phyloP scores from a whole-genome alignment of 2,329 filamentous ascomycete genomes.

The Trichoderma oligosporum region DNA sequence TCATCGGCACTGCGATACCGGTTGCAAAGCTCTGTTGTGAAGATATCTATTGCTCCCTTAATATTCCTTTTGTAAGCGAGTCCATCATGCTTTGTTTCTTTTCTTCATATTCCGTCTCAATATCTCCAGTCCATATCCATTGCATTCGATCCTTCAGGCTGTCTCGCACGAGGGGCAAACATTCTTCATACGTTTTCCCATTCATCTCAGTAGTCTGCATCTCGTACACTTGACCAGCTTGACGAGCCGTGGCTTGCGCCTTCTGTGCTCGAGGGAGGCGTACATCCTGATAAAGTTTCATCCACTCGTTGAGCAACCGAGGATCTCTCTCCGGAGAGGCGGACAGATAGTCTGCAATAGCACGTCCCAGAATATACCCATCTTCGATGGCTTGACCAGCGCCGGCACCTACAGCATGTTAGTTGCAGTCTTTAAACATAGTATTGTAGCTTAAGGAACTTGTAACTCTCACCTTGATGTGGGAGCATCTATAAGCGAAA shows the following conservation, averaged over 20 bases:
- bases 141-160: conserved; percentile 10
- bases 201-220: conserved; percentile 12
- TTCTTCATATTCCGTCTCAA: conserved; percentile 6
- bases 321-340: background rate
- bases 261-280: conserved; percentile 12
- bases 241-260: conserved; percentile 12
- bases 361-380: conserved; percentile 16
- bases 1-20: too few species aligned
- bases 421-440: background rate
- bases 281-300: conserved; percentile 4
- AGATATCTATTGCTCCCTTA: background rate
- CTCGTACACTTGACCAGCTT: conserved; percentile 6
- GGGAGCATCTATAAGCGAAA: conserved; percentile 1
- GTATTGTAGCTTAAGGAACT: background rate
- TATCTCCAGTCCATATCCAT: conserved; percentile 11
- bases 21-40: background rate
- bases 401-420: conserved; percentile 36
- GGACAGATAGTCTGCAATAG: conserved; percentile 4
- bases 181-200: background rate
- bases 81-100: background rate
- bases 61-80: too few species aligned
- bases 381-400: conserved; percentile 41
- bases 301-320: background rate
- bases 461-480: conserved; percentile 2
- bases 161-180: conserved; percentile 2